Base-by-base conservation (phyloP, 192 early-diverging fungal genomes). In the Entophlyctis luteolus region DNA sequence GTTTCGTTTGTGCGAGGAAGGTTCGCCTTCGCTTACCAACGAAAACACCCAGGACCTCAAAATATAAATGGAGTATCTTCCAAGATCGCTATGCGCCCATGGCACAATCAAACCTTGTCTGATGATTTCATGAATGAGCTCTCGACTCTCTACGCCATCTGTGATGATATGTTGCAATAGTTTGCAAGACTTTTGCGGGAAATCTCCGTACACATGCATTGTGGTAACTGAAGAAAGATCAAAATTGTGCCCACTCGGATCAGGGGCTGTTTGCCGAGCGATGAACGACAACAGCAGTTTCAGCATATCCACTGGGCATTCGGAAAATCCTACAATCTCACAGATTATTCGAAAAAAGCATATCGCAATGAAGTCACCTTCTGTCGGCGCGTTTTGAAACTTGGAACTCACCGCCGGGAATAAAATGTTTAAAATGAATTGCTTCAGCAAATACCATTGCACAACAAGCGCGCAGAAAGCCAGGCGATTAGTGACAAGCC, bases 71-170 rank as follows among this genome's bases (percentile, higher is more conserved):
- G 86, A 86, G 20, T 85, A 81, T 6, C 87, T 72, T 0, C 79
- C 79, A 34, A 90, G 85, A 38, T 90, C 87, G 73, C 82, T 79
- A 66, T 88, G 85, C 27, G 70, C 77, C 48, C 71, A 76, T 5
- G 91, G 91, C 16, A 89, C 29, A 38, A 87, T 58, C n/a, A 93
- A 62, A 3, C 81, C 75, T 70, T 93, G 91, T 47, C 86, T 71
- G 2, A 93, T 55, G 42, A 89, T 77, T 65, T 93, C 91, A 68
- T 93, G 90, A 22, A 90, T 75, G 34, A 91, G 78, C 67, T 93
- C 90, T 1, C 90, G 66, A 48, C 87, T 89, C 38, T 74, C 77
- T 39, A 83, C 77, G 0, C 77, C 67, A 25, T 55, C 31, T 10
- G 38, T 29, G 14, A 70, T 22, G 20, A 70, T 18, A 25, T 10